Evolutionary conservation across 192 early-diverging fungal species (phyloP), one percentile per base, ranked within the genome.

Genomic region (Coemansia sp.): DNA sequence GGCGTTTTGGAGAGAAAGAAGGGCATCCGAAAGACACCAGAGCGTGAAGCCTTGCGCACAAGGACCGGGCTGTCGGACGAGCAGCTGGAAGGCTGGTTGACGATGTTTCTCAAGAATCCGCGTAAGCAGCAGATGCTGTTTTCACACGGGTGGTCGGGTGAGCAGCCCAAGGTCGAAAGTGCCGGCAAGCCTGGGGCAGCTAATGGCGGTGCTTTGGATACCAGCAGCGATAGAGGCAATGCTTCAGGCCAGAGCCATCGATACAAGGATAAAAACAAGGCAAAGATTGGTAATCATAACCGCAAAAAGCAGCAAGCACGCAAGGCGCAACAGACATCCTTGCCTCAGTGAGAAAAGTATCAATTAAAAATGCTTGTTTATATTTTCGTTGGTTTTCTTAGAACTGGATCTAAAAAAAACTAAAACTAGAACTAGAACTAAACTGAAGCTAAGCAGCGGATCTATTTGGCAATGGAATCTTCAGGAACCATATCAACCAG

Each of bases 81-180:
- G 72, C 94, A 96, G 77, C 77, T 98, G 5, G 93, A 95, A 67
- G 96, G 96, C 33, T 98, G 96, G 96, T 87, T 80, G 40, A 85
- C 85, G 17, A 96, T 98, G 94, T 89, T 93, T 67, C 77, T 82
- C 50, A 80, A 93, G 51, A 93, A 94, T 66, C 90, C 92, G 10
- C 75, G 82, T 48, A 89, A 89, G 68, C 81, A 92, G 29, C 68
- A 70, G 42, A 59, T 89, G 14, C 57, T 93, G 29, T 75, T 80
- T 49, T 85, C 83, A 63, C 87, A 89, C 67, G 87, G 72, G 42
- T 90, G 71, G 66, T 77, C 76, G 18, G 86, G 88, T 29, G 80
- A 88, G 61, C 83, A 85, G 48, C 60, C 66, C 17, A 64, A 30
- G 20, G 60, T 63, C 7, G 45, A 58, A 40, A 57, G 55, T 17